Base-by-base conservation (phyloP, 768 basidiomycete genomes). In the Naganishia kalamii region DNA sequence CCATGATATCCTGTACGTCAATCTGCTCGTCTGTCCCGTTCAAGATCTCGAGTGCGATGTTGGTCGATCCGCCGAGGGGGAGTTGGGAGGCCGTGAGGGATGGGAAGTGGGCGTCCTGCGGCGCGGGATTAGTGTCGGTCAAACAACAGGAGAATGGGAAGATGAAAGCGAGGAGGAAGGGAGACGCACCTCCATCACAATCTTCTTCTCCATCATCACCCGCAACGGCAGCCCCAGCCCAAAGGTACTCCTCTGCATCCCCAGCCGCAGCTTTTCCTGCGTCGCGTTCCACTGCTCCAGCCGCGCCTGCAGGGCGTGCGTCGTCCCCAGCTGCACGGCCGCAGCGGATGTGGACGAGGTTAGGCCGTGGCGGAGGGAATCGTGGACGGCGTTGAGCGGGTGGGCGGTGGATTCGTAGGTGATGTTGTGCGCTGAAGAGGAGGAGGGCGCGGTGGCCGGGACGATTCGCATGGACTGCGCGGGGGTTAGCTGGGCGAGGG, bases 231-330 rank as follows among this genome's bases (percentile, higher is more conserved):
- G 86, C 74, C 91, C 90, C 70, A 97, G 77, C 37, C 96, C 96
- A 72, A 87, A 87, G 33, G 87, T 75, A 77, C 90, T 86, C 48
- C 93, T 86, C 74, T 91, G 84, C 79, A 94, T 81, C 51, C 85
- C 92, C 65, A 97, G 81, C 75, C 87, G 87, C 54, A 92, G 75
- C 77, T 88, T 88, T 77, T 91, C 88, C 77, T 96, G 92, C 8
- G 93, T 92, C 69, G 86, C 86, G 60, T 92, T 87, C 96, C 96
- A 98, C 94, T 86, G 87, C 73, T 89, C 84, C 30, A 98, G 80
- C 50, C 94, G 83, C 6, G 83, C 80, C 77, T 86, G 86, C 48
- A 96, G 74, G 5, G 82, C 80, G 71, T 83, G 82, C 35, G 30
- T 67, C 41, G 50, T 64, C 70, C 37, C 83, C 82, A 11, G 85